These are phyloP conservation scores for Vicia villosa DNA, from an alignment of 306 rosid genomes.

Conservation along the genomic window DNA sequence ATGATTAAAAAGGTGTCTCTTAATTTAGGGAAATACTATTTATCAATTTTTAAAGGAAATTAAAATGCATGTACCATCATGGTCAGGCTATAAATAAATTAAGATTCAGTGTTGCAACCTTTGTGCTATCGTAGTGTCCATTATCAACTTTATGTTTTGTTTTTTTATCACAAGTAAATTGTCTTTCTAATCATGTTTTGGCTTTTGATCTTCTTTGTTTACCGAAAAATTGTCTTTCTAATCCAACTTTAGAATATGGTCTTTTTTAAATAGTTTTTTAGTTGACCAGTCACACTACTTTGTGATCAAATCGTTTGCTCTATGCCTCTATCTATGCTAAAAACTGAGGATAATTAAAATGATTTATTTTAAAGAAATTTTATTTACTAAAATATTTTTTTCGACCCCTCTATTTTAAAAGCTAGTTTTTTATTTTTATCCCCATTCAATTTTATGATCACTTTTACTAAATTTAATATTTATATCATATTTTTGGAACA, in stretches of 20 bases:
- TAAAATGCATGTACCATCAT: slow-evolving; percentile 20
- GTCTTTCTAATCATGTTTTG: slow-evolving; percentile 24
- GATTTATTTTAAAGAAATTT: not conserved
- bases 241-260: not conserved
- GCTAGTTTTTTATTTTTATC: no score
- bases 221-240: not conserved
- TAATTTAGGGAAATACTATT: not conserved
- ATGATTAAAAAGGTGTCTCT: no score
- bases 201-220: slow-evolving; percentile 8
- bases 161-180: slow-evolving; percentile 24
- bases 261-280: not conserved
- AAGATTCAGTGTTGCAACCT: not conserved
- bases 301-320: not conserved
- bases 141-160: slow-evolving; percentile 31
- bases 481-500: no score
- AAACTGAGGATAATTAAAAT: not conserved
- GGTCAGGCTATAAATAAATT: slow-evolving; percentile 9
- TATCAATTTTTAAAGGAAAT: not conserved
- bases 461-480: no score
- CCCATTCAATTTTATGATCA: no score
- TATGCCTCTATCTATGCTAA: not conserved
- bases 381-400: not conserved
- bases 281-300: slow-evolving; percentile 10
- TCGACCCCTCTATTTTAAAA: no score
- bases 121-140: slow-evolving; percentile 27